Percentiles rank a stretch among this genome's conserved stretches.
phyloP scores from a whole-genome alignment of 75 land plant genomes.

The Selaginella tamariscina region DNA sequence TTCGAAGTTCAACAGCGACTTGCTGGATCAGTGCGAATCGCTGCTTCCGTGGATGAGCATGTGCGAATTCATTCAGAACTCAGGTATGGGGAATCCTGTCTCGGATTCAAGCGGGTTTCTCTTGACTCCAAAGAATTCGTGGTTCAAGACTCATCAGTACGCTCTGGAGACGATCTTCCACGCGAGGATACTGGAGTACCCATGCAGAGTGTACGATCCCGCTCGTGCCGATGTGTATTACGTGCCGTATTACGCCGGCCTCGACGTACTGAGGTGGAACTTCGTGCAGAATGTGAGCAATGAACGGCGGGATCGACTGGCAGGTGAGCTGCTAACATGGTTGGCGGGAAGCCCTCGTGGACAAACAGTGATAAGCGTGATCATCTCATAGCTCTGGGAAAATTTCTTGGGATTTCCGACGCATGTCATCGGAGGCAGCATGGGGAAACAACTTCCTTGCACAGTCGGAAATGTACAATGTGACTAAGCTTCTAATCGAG shows the following conservation, averaged over 20 bases:
- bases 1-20: conserved; percentile 16
- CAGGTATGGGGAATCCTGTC: conserved; percentile 36
- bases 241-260: conserved; percentile 60
- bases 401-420: conserved; percentile 66
- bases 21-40: conserved; percentile 15
- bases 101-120: background rate
- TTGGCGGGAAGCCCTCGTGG: conserved; percentile 35
- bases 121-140: conserved; percentile 20
- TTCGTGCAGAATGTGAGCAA: conserved; percentile 35
- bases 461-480: conserved; percentile 34
- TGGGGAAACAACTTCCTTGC: conserved; percentile 53
- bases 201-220: conserved; percentile 34
- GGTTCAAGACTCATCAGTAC: conserved; percentile 61
- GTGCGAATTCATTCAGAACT: conserved; percentile 33
- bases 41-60: conserved; percentile 37
- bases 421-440: conserved; percentile 5
- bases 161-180: conserved; percentile 60
- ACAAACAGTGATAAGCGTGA: conserved; percentile 29
- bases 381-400: conserved; percentile 62
- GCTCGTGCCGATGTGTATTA: conserved; percentile 48
- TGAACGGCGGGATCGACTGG: conserved; percentile 36
- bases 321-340: conserved; percentile 43
- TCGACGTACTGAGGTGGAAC: conserved; percentile 61
- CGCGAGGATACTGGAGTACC: conserved; percentile 37
- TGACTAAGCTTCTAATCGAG: conserved; percentile 54